Evolutionary conservation across 2,329 filamentous ascomycete species (phyloP), one percentile per base, ranked within the genome.

Genomic region (Purpureocillium lavendulum): DNA sequence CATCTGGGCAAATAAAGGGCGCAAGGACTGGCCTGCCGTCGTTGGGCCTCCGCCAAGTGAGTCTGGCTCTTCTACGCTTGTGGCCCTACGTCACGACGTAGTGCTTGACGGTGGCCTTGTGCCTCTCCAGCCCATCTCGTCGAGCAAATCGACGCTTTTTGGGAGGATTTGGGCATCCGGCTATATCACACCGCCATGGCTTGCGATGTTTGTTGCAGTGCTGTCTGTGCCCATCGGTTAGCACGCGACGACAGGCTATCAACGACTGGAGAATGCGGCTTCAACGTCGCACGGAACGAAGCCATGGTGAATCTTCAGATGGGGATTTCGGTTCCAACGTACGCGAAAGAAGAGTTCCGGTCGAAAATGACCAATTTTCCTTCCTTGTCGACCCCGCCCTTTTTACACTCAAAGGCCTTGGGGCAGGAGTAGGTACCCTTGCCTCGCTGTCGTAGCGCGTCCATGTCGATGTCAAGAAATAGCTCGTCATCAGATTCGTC

Each of bases 131-230:
- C 14, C 64, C 63, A 43, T 66, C 63, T 41, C 61, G 57, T 37
- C 63, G 60, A 10, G 63, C 63, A 41, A 66, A 66, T 14, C 55
- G 57, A 39, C 63, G 60, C 42, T 65, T 66, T 40, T 64, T 63
- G 10, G 58, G 57, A 8, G 59, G 59, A 31, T 66, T 66, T 11
- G 63, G 63, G 30, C 63, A 66, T 8, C 62, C 58, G 32, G 56
- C 54, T 16, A 60, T 40, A 31, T 58, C 54, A 47, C 63, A 66
- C 16, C 58, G 57, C 59, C 60, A 66, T 13, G 63, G 63, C 43
- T 65, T 66, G 18, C 59, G 54, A 43, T 66, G 63, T 35, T 66
- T 66, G 49, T 66, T 64, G 41, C 61, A 60, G 45, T 66, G 63
- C 49, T 66, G 62, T 38, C 63, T 66, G 45, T 42, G 38, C 13